These are phyloP conservation scores for Canavalia gladiata DNA, from an alignment of 306 rosid genomes.

Conservation along the genomic window DNA sequence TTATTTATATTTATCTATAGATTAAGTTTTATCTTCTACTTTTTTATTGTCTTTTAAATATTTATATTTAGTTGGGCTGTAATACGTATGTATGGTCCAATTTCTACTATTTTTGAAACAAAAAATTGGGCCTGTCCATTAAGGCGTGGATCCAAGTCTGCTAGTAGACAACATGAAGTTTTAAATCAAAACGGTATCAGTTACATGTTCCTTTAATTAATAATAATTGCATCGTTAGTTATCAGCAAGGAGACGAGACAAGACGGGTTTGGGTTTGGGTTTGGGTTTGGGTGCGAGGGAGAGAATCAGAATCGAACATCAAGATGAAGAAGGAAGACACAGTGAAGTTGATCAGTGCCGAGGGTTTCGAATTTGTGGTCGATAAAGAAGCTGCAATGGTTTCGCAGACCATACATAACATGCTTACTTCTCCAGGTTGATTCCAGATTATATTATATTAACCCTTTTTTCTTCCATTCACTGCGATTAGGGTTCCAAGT, in stretches of 20 bases:
- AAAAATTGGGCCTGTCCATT: background rate
- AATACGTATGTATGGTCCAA: background rate
- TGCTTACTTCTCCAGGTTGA: slow-evolving; percentile 96
- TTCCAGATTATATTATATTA: slow-evolving; percentile 57
- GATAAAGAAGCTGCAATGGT: slow-evolving; percentile 99
- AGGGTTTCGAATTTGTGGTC: slow-evolving; percentile 92
- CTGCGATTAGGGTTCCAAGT: slow-evolving; percentile 43
- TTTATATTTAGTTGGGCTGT: background rate
- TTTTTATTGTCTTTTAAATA: no score
- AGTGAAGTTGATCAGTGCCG: slow-evolving; percentile 89
- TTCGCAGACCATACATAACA: slow-evolving; percentile 95
- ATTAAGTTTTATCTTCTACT: no score
- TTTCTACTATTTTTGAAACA: background rate
- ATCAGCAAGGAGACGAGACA: background rate
- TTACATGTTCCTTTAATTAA: background rate
- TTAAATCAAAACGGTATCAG: background rate
- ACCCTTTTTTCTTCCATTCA: background rate
- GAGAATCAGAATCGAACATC: background rate
- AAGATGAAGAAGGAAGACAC: slow-evolving; percentile 90
- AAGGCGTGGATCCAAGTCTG: background rate
- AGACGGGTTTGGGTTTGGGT: no score
- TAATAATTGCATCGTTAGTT: background rate
- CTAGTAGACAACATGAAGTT: no score
- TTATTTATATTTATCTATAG: no score
- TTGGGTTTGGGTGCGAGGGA: no score